Evolutionary conservation across 2,329 filamentous ascomycete species (phyloP), one percentile per base, ranked within the genome.

Genomic region (Colletotrichum sp.): DNA sequence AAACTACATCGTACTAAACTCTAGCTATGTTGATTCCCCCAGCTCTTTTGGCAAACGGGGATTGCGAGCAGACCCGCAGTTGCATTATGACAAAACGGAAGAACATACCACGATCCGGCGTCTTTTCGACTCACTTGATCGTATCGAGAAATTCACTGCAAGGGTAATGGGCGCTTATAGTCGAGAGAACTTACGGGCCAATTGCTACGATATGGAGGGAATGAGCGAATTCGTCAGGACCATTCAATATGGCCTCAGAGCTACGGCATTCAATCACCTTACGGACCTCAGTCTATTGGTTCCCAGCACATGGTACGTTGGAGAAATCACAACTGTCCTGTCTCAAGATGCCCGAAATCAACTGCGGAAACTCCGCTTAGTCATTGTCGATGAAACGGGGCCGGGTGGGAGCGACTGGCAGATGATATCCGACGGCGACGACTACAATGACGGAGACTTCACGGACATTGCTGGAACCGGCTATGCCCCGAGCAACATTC

Each of bases 181-280:
- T 55, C 9, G 36, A 9, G 6, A 21, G 5, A 36, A 62, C 9
- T 26, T 62, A 2, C 36, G 12, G 34, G 68, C 62, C 12, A n/a
- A 75, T 13, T 75, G 72, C 39, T 75, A 75, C 18, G 72, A 72
- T 8, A 62, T 67, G 68, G 36, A 57, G 30, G 69, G 62, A 12
- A 16, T 75, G 15, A 24, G 44, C 15, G 52, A 75, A 7, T 21
- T 67, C 18, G 36, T 71, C 24, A 7, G 30, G 3, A 62, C 68
- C 18, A 18, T 72, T 5, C 44, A 52, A 8, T 32, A 71, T 21
- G 72, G 67, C 2, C 62, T 75, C 18, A 49, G 16, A 6, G 64
- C 62, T 15, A 26, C 67, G 9, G 60, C 44, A 15, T 36, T 75
- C 8, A 44, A 21, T 8, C 16, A 75, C 12, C 26, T 75, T 4